Evolutionary conservation across 495 filamentous ascomycete genomes (phyloP), one percentile per base, ranked within the genome.

Genomic region (Schizothecium vesticola): DNA sequence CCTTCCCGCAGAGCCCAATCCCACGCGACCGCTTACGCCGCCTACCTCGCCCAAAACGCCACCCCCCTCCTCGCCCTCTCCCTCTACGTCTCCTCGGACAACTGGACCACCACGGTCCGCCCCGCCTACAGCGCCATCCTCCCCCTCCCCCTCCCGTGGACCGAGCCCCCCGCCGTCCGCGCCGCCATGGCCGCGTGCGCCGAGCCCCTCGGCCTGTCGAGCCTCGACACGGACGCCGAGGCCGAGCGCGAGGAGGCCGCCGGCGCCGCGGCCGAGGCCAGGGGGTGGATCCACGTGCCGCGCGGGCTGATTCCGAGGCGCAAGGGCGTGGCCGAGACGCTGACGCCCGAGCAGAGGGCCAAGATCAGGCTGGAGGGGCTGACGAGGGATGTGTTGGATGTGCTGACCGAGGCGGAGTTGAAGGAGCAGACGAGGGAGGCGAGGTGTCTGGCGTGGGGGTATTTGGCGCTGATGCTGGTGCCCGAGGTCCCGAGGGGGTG

Each of bases 21-120:
- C 69, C 93, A 97, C 73, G 80, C 88, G 59, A 81, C 88, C 61
- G 91, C 95, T 65, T 86, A 94, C 60, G 79, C 80, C n/a, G 76
- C 90, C 66, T 91, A 90, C 75, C 71, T 93, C 67, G 82, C 85
- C 73, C 82, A 86, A 28, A 86, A 87, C 70, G 89, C 85, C 57
- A 82, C 87, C 71, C 82, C 86, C 23, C 87, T 96, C 64, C 70
- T 95, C 71, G 87, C 91, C 70, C 87, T 94, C 71, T 93, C 87
- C 63, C 89, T 99, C 71, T 98, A 95, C 79, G 88, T 93, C 74
- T 95, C 92, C 55, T 89, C 88, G 70, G 86, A 90, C 67, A 97
- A 97, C 80, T 99, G 93, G 83, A 82, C 85, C 67, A 73, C 78
- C 60, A 76, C 82, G 51, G 96, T 92, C 36, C 88, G 90, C 9